Evolutionary conservation across 2,329 filamentous ascomycete genomes (phyloP).

Genomic region (Akanthomyces lecanii): DNA sequence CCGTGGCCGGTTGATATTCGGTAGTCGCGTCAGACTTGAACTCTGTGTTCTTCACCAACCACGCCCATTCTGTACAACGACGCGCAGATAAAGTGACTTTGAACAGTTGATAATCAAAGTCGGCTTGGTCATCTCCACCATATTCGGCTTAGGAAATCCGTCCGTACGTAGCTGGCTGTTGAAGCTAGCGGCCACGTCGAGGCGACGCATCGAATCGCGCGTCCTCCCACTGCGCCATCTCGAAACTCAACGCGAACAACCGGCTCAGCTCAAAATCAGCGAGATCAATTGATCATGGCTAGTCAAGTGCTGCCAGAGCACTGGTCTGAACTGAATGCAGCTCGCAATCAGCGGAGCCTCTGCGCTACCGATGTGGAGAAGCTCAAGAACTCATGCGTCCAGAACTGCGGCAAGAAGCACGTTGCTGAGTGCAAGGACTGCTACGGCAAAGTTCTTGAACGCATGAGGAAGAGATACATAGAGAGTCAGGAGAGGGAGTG

Average conservation of each 20-base stretch:
- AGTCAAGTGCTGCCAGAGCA: slow-evolving; percentile 32
- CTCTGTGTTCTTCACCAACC: neutral
- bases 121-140: neutral
- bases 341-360: slow-evolving; percentile 29
- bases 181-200: neutral
- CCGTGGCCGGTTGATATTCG: slow-evolving; percentile 7
- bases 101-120: neutral
- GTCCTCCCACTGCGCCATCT: neutral
- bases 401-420: slow-evolving; percentile 39
- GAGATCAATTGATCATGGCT: slow-evolving; percentile 10
- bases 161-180: neutral
- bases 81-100: neutral
- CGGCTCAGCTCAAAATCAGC: neutral
- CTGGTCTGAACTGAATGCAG: slow-evolving; percentile 36
- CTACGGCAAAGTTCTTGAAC: slow-evolving; percentile 44
- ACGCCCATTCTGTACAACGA: neutral
- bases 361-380: slow-evolving; percentile 40
- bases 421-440: slow-evolving; percentile 45
- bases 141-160: neutral
- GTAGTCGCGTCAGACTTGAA: slow-evolving; percentile 8
- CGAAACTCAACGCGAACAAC: neutral
- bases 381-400: slow-evolving; percentile 40
- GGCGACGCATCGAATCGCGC: neutral
- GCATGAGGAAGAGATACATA: slow-evolving; percentile 36
- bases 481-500: slow-evolving; percentile 41